Evolutionary conservation across 2,329 filamentous ascomycete genomes (phyloP), one percentile per base, ranked within the genome.

Genomic region (Eutypella sp.): DNA sequence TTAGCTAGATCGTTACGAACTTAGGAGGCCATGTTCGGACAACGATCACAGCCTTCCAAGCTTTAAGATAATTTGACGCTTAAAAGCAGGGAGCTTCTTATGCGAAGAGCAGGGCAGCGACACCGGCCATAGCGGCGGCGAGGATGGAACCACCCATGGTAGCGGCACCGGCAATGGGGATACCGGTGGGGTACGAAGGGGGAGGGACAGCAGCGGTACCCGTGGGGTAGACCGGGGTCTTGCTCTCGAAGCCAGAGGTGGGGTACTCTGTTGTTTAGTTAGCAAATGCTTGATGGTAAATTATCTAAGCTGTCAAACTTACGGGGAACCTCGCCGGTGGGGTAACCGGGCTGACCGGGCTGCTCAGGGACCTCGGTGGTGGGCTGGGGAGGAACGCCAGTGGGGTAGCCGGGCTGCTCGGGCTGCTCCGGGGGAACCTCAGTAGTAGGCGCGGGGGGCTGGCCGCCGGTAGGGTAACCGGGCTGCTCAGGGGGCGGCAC

Each of bases 81-180:
- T 37, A 46, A 46, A 36, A 41, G 46, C 42, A 18, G 36, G 19
- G 27, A 40, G 24, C 41, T 48, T 47, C 53, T 76, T 81, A 81
- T 64, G 72, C 73, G 60, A 82, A 66, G 68, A 74, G 58, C 61
- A 78, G 66, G 61, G 75, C 78, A 50, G 68, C 72, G 46, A 76
- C 62, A 68, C 75, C 78, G 66, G 73, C 78, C 41, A 67, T 71
- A 54, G 72, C 77, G 63, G 78, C 78, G 60, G 79, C 66, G 60
- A 73, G 50, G 61, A 71, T 71, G 50, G 77, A 79, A 70, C 72
- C 75, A 51, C 70, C 69, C 57, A 81, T 62, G 60, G 72, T 69
- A 57, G 70, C 68, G 54, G 78, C 78, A 62, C 74, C 78, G 53
- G 71, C 76, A 48, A 62, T 62, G 44, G 59, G 57, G 54, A 55